Percentiles rank a stretch among this genome's conserved stretches.
Evolutionary conservation across 768 basidiomycete species (phyloP).

Genomic region (Suillus subaureus): DNA sequence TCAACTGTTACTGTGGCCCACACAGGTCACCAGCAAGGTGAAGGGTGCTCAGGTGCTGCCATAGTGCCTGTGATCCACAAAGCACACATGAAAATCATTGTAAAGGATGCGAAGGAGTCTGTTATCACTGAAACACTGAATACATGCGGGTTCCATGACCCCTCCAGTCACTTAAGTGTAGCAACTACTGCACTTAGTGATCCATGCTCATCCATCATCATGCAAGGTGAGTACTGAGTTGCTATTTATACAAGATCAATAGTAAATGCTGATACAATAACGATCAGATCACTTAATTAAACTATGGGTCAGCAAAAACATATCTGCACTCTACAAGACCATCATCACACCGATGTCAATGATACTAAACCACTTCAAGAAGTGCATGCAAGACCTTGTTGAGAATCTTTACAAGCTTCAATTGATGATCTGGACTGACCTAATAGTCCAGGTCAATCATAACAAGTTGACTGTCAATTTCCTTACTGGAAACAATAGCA

Average conservation of each 20-base stretch:
- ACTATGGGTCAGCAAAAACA: not conserved
- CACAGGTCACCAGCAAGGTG: too few species aligned
- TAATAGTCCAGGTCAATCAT: not conserved
- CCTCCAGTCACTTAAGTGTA: not conserved
- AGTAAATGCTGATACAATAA: not conserved
- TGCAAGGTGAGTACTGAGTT: not conserved
- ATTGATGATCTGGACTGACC: not conserved
- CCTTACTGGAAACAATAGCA: not conserved
- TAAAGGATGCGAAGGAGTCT: not conserved
- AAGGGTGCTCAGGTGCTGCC: rapidly evolving
- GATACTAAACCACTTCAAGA: not conserved
- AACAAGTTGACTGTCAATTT: not conserved
- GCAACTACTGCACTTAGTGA: not conserved
- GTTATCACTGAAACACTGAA: not conserved
- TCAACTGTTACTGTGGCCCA: too few species aligned
- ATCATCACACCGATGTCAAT: not conserved
- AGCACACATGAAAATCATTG: not conserved
- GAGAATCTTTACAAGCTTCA: too few species aligned
- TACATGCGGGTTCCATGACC: not conserved
- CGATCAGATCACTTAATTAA: not conserved
- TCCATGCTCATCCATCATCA: not conserved
- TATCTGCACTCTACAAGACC: not conserved
- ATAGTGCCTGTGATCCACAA: not conserved
- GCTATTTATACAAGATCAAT: too few species aligned
- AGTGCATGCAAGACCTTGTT: too few species aligned